Base-by-base conservation (phyloP, 2,329 filamentous ascomycete species). In the Cladorrhinum sp. region DNA sequence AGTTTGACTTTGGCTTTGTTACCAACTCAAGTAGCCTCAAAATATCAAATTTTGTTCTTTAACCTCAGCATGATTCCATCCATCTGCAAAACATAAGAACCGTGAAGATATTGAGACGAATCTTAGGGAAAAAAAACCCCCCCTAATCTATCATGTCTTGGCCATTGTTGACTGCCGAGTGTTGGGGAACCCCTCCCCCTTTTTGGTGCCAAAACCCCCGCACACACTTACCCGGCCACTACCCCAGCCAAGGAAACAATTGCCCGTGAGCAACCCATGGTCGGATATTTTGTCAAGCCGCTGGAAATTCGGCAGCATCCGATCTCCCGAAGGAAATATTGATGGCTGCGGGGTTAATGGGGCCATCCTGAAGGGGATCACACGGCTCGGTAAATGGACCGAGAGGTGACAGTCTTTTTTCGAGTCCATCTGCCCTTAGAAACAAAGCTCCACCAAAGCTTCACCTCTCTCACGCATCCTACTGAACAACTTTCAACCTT, bases 181-280 rank as follows among this genome's bases (percentile, higher is more conserved):
- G 60, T 65, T 64, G 63, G 65, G 53, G 62, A 64, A 66, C 16
- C 27, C 20, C n/a, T 23, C 25, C 38, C 53, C 50, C n/a, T 50
- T 9, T 51, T 48, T n/a, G 23, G 41, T 12, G 16, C 8, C 41
- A 13, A 24, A 4, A 20, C 22, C 62, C 64, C 64, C 65, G 59
- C 63, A 63, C 54, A 10, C 57, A 57, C 59, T 65, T 63, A 62
- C 16, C 59, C 60, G 57, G 59, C 41, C 16, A 48, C 50, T 24
- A 57, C 32, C 25, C 41, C 53, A 53, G 18, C 36, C 51, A n/a
- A 25, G 38, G 38, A 55, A 27, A 56, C 51, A 50, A 38, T 41
- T 53, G 50, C 36, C 45, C 56, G 41, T 56, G 10, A 23, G 6
- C 20, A 22, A 41, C 49, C 45, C 54, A 57, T 59, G 59, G 49